Evolutionary conservation across 805 yeast genomes (phyloP), one percentile per base, ranked within the genome.

Genomic region (Nakazawaea ishiwadae): DNA sequence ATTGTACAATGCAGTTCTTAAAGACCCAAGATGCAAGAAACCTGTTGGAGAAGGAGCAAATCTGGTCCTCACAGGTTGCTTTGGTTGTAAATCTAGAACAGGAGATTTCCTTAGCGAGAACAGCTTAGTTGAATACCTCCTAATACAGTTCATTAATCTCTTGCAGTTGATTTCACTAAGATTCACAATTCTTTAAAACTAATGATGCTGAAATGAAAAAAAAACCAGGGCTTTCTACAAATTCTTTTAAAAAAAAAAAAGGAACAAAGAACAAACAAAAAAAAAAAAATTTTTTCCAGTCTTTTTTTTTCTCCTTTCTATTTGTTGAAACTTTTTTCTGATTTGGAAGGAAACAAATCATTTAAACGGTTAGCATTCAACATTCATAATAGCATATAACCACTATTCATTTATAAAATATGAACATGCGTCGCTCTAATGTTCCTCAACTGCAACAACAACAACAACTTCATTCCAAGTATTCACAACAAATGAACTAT

Each of bases 1-100:
- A 59, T 93, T 93, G 62, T 88, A 93, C 15, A 93, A 61, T 0
- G 98, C 98, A 0, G 99, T 93, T 58, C 99, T 66, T 35, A 93
- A 57, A 0, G 97, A 90, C 0, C 99, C 99, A 45, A 93, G 58
- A 58, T 93, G 99, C n/a, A 93, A 68, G 47, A 77, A 77, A 0
- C 99, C 99, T 0, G 99, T 93, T 1, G 99, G 99, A 2, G 97
- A 89, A 0, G 99, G 99, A 0, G 99, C 99, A 62, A 93, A 93
- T 48, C 99, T 65, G 1, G 98, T 86, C 49, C 96, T 62, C 0
- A 80, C 95, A 0, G 93, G 88, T 0, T 45, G 27, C 1, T 44
- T 49, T 1, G 80, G 77, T 34, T 70, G 73, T 15, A 32, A 2
- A 2, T 35, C 29, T 17, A 17, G 6, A 20, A 14, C 15, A n/a